Conservation (phyloP, 768 basidiomycete species). For the Omphalotus guepiniiformis region DNA sequence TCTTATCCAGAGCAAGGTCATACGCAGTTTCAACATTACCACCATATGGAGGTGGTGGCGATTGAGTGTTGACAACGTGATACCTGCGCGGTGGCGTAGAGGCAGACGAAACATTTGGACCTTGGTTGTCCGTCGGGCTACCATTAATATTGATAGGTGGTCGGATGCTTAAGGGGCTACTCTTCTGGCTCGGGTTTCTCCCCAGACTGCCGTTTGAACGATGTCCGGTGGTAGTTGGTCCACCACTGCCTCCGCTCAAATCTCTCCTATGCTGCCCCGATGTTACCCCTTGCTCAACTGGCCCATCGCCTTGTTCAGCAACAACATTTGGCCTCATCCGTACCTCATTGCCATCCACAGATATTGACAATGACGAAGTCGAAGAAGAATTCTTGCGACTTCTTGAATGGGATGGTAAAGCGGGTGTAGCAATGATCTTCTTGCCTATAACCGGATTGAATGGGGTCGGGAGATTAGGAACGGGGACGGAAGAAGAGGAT, state of each 20-base stretch:
- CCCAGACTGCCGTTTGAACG: conserved; percentile 2
- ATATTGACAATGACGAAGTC: conserved; percentile 6
- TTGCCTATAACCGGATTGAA: conserved; percentile 4
- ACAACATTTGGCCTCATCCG: conserved; percentile 5
- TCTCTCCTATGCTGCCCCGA: background rate
- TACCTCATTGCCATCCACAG: conserved; percentile 1
- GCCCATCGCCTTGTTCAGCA: background rate
- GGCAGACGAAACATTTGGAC: too few species aligned
- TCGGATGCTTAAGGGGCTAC: conserved; percentile 3
- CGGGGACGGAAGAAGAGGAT: conserved; percentile 1
- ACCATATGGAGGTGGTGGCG: conserved; percentile 47
- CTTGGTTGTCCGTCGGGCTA: too few species aligned
- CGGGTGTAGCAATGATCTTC: background rate
- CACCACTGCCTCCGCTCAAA: background rate
- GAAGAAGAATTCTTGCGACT: conserved; percentile 6
- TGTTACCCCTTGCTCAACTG: background rate
- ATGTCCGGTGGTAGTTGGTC: too few species aligned
- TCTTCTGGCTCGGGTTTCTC: background rate
- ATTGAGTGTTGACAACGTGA: conserved; percentile 37
- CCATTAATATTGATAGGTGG: conserved; percentile 19
- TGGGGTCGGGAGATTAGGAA: conserved; percentile 4
- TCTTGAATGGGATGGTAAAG: background rate
- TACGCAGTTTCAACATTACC: background rate
- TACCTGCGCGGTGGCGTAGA: conserved; percentile 33
- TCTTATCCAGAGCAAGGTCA: background rate